Evolutionary conservation across 1,284 basidiomycete genomes (phyloP).

Genomic region (Peniophora sp.): DNA sequence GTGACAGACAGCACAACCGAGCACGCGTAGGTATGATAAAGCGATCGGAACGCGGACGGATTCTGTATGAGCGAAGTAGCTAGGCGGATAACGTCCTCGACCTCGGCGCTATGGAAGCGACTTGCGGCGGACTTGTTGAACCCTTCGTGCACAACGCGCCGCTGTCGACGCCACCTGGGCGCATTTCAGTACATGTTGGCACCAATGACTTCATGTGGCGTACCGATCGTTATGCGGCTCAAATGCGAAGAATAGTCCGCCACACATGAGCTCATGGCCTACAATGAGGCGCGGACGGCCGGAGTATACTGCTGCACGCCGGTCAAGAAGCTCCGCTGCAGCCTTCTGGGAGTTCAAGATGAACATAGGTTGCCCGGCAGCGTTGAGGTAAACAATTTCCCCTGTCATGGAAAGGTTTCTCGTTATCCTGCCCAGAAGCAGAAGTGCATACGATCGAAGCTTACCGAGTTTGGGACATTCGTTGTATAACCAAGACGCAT

Average conservation of each 20-base stretch:
- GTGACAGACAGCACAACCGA: constrained; percentile 11
- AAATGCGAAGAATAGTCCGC: background rate
- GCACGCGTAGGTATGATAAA: constrained; percentile 7
- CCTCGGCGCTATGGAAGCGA: constrained; percentile 7
- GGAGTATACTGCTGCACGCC: background rate
- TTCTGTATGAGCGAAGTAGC: constrained; percentile 3
- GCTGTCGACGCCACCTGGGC: constrained; percentile 10
- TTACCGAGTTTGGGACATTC: constrained; percentile 12
- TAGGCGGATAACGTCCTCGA: constrained; percentile 9
- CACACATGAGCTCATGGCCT: constrained; percentile 8
- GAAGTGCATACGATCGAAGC: background rate
- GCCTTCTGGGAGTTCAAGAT: constrained; percentile 1
- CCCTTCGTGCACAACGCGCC: constrained; percentile 11
- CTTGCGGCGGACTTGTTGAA: constrained; percentile 8
- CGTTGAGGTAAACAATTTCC: background rate
- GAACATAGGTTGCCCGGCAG: background rate
- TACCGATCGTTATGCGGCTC: constrained; percentile 1
- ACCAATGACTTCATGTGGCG: background rate
- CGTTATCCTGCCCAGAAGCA: too few species aligned
- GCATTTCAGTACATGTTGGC: background rate
- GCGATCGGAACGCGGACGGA: constrained; percentile 7
- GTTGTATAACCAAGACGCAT: constrained; percentile 12
- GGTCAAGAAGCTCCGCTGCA: background rate
- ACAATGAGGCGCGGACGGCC: constrained; percentile 6
- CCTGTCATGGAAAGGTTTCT: background rate